Percentiles rank a stretch among this genome's conserved stretches.
Conservation (phyloP, 164 flowering plant species). For the Nelumbo lutea region DNA sequence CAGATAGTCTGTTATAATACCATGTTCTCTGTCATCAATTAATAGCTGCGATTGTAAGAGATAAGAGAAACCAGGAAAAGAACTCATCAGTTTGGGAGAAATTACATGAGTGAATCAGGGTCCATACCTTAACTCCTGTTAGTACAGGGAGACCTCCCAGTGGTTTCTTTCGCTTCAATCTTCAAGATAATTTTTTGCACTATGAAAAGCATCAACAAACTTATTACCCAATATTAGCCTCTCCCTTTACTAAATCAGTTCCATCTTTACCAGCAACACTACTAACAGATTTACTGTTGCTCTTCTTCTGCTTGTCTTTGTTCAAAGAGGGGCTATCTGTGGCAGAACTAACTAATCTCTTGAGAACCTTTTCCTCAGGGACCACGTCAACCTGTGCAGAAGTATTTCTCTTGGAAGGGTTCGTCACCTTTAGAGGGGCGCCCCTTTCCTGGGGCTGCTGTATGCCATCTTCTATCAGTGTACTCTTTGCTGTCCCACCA, state of each 20-base stretch:
- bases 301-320: conserved; percentile 48
- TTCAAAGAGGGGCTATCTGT: conserved; percentile 27
- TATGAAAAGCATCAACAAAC: neutral
- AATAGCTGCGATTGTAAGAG: no score
- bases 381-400: conserved; percentile 20
- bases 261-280: conserved; percentile 28
- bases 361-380: conserved; percentile 28
- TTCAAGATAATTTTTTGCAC: neutral
- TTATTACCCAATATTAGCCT: conserved; percentile 43
- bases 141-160: neutral
- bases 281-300: conserved; percentile 31
- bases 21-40: no score
- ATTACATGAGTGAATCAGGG: no score
- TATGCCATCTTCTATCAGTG: conserved; percentile 14
- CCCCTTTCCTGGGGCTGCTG: conserved; percentile 22
- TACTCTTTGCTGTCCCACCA: conserved; percentile 21
- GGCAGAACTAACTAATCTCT: conserved; percentile 29
- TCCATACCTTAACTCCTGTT: conserved; percentile 10
- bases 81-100: no score
- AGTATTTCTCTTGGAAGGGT: conserved; percentile 19
- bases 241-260: conserved; percentile 55
- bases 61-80: no score
- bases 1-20: no score
- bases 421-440: conserved; percentile 10
- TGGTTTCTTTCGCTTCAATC: neutral